Evolutionary conservation across 257 asterid genomes (phyloP).

Genomic region (Capsicum pubescens): DNA sequence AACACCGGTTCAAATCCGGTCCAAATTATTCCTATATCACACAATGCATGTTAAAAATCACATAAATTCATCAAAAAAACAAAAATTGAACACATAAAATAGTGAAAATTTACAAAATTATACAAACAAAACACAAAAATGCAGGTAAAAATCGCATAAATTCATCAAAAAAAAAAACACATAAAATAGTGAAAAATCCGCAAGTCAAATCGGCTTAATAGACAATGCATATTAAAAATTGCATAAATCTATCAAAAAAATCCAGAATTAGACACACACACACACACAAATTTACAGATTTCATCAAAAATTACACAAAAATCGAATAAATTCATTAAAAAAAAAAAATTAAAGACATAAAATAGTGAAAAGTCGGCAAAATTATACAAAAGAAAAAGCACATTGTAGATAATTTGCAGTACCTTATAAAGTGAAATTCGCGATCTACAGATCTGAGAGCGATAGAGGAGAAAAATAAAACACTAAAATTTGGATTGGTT

Average conservation of each 20-base stretch:
- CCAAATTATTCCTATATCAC: not conserved
- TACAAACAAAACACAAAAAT: not conserved
- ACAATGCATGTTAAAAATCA: not conserved
- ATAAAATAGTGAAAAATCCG: too few relatives aligned
- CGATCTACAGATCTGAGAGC: conserved; percentile 20
- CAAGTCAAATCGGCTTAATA: too few relatives aligned
- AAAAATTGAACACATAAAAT: too few relatives aligned
- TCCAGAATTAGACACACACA: too few relatives aligned
- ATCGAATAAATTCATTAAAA: too few relatives aligned
- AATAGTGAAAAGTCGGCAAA: too few relatives aligned
- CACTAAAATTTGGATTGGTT: conserved; percentile 16
- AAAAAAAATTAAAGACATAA: too few relatives aligned
- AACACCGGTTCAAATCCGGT: not conserved
- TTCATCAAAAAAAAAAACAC: not conserved
- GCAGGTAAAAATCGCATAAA: not conserved
- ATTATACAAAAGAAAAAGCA: not conserved
- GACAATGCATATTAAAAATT: too few relatives aligned
- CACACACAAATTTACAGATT: too few relatives aligned
- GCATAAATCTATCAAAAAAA: too few relatives aligned
- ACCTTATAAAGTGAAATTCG: conserved; percentile 9
- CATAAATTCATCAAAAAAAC: not conserved
- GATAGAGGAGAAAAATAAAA: not conserved
- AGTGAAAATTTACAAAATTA: not conserved
- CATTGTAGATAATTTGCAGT: not conserved
- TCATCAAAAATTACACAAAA: too few relatives aligned